Base-by-base conservation (phyloP, 2,329 filamentous ascomycete species). In the Colletotrichum navitas region DNA sequence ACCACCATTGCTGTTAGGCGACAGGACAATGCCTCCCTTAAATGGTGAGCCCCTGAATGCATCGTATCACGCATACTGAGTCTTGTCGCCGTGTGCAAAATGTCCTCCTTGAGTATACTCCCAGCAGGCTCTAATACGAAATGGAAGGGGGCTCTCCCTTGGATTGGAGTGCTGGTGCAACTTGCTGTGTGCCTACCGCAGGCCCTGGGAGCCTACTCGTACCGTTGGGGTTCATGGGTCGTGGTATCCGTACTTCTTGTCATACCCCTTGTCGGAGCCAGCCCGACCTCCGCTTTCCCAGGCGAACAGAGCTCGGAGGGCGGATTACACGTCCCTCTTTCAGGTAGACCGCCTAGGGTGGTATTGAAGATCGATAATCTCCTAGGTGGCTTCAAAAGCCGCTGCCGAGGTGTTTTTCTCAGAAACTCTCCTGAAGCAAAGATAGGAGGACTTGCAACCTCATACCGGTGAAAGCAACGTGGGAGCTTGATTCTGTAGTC, bases 1-100 rank as follows among this genome's bases (percentile, higher is more conserved):
- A 63, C 55, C 59, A 59, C 41, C 32, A 26, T 52, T 24, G 32
- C 29, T 63, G 52, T 63, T 29, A 21, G 39, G 29, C 61, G 29
- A 32, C 58, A n/a, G 34, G 45, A 71, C 51, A 63, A 71, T 63
- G 65, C 54, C 54, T 64, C 60, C 45, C 63, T 68, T 45, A 49
- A 47, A 60, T 41, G 43, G 45, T 39, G 64, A 55, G n/a, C 59
- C 69, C 68, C 65, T 69, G 43, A 36, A 34, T 49, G 39, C 55
- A 5, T n/a, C 43, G 21, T 47, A 47, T 47, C 41, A 54, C 54
- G 64, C 65, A 39, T 4, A 21, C 26, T 11, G 43, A 51, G 65
- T 58, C 52, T 69, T 47, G 60, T 43, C 59, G 59, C 45, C 43
- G 55, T 43, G 21, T 5, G 29, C 68, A 60, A 60, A 16, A 49